Evolutionary conservation across 179 eudicot species (phyloP), one percentile per base, ranked within the genome.

Genomic region (Patellifolia procumbens): DNA sequence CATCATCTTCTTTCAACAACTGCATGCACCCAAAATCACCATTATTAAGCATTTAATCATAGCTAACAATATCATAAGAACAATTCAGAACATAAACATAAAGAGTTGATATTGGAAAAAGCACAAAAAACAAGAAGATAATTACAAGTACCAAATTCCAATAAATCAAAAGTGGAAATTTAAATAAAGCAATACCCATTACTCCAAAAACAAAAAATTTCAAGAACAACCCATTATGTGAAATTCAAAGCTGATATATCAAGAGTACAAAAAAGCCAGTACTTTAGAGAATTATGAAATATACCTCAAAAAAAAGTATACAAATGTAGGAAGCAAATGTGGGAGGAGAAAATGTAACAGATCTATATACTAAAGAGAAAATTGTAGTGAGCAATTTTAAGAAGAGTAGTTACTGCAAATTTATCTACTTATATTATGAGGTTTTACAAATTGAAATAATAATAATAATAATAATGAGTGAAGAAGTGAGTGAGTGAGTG

Each of bases 21-120:
- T 81, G 81, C 84, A 81, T 81, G 81, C 81, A 77, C 37, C 75
- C 61, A 78, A n/a, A 29, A 12, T n/a, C 20, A 60, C 67, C 24
- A 53, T 28, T 24, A 60, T 53, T 65, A 63, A 71, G 60, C 66
- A 73, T 51, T 64, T 37, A 70, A 49, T 34, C 70, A 66, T 39
- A 11, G 16, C 26, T 28, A 9, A 16, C 39, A n/a, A n/a, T n/a
- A n/a, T n/a, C 6, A 48, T 28, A 3, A 42, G 22, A 68, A 68
- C 17, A 68, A 67, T 20, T 22, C n/a, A 65, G 7, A 43, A 13
- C 16, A 65, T 37, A 8, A 5, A n/a, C 13, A 34, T 28, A 28
- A 35, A 7, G 7, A n/a, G 12, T n/a, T n/a, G n/a, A n/a, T n/a
- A n/a, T n/a, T n/a, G 45, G 12, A 13, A 64, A 32, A 17, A 7